phyloP scores from a whole-genome alignment of 148 eudicot species.

The Spergularia bocconei region DNA sequence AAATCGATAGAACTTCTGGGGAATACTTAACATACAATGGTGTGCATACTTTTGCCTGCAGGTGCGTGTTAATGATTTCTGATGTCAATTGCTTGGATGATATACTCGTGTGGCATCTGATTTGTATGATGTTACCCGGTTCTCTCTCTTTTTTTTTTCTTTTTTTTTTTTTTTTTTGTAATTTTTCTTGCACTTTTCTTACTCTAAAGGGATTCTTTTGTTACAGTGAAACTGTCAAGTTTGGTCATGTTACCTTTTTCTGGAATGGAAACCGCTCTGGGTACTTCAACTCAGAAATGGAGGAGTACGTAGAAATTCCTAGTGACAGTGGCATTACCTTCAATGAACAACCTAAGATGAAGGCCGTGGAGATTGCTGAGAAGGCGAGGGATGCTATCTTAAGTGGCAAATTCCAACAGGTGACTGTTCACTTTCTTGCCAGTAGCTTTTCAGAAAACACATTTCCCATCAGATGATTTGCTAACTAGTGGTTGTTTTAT shows the following conservation, averaged over 20 bases:
- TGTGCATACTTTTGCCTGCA: slow-evolving; percentile 87
- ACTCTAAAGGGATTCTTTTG: not conserved
- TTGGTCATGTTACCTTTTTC: slow-evolving; percentile 95
- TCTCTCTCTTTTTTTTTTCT: too few relatives aligned
- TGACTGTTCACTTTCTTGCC: slow-evolving; percentile 18
- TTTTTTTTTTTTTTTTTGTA: not conserved
- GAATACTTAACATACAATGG: slow-evolving; percentile 78
- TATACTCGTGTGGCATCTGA: not conserved
- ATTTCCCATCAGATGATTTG: not conserved
- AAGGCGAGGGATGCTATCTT: slow-evolving; percentile 91
- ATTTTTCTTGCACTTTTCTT: not conserved
- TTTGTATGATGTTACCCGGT: too few relatives aligned
- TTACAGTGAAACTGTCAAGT: slow-evolving; percentile 87
- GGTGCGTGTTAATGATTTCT: slow-evolving; percentile 37
- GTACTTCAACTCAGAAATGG: slow-evolving; percentile 74
- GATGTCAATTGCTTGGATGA: not conserved
- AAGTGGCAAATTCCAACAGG: slow-evolving; percentile 86
- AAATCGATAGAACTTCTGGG: slow-evolving; percentile 85
- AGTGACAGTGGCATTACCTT: slow-evolving; percentile 87
- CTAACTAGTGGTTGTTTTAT: not conserved
- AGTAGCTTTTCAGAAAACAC: not conserved
- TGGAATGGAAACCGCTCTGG: slow-evolving; percentile 97
- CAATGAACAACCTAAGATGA: slow-evolving; percentile 82
- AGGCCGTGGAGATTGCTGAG: slow-evolving; percentile 86
- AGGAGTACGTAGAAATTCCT: slow-evolving; percentile 92